These are phyloP conservation scores for Gymnopus androsaceus DNA, from an alignment of 1,284 basidiomycete genomes.

Conservation along the genomic window DNA sequence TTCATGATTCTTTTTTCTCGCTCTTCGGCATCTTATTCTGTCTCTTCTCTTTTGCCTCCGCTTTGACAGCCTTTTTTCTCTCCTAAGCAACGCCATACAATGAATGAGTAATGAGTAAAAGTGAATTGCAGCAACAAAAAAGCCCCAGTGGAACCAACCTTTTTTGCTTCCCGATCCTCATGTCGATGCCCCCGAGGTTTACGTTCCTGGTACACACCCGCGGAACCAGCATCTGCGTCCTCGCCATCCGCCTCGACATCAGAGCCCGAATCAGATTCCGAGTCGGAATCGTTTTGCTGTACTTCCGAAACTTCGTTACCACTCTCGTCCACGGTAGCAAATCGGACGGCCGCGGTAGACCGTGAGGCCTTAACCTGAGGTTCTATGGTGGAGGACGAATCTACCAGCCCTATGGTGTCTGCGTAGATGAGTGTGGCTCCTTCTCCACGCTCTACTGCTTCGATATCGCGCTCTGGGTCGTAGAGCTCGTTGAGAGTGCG, in stretches of 20 bases:
- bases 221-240: slow-evolving; percentile 28
- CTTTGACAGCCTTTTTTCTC: slow-evolving; percentile 86
- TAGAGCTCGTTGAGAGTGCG: slow-evolving; percentile 88
- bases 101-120: too few relatives aligned
- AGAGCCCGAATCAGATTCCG: slow-evolving; percentile 33
- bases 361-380: not conserved
- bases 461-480: slow-evolving; percentile 90
- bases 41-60: slow-evolving; percentile 83
- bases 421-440: slow-evolving; percentile 81
- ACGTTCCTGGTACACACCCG: slow-evolving; percentile 45
- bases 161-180: slow-evolving; percentile 91
- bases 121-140: slow-evolving; percentile 11
- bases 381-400: slow-evolving; percentile 1
- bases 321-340: slow-evolving; percentile 1
- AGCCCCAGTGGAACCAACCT: slow-evolving; percentile 49
- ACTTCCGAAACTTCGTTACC: slow-evolving; percentile 22
- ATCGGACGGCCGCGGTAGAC: slow-evolving; percentile 12
- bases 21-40: slow-evolving; percentile 93
- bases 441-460: slow-evolving; percentile 68
- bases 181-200: slow-evolving; percentile 82
- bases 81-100: slow-evolving; percentile 57
- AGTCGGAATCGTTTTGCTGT: slow-evolving; percentile 26
- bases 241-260: slow-evolving; percentile 26
- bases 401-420: slow-evolving; percentile 76
- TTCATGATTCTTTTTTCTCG: slow-evolving; percentile 87